These are phyloP conservation scores for Paxillus involutus DNA, from an alignment of 768 basidiomycete genomes.

Conservation along the genomic window DNA sequence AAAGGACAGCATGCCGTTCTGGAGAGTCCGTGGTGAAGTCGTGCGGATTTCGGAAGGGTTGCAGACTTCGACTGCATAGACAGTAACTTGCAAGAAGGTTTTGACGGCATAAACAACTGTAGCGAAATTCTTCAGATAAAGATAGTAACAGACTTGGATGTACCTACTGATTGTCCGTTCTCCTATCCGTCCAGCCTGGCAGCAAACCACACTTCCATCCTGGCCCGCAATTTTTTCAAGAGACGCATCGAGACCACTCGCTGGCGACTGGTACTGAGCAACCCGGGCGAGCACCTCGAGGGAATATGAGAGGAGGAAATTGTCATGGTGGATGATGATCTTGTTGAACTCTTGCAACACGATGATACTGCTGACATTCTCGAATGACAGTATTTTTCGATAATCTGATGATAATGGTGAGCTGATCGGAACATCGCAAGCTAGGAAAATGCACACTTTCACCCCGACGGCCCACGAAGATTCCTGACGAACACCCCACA, in stretches of 20 bases:
- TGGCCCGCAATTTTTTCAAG: conserved; percentile 58
- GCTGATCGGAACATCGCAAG: not conserved
- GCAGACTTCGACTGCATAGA: conserved; percentile 62
- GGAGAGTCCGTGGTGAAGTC: conserved; percentile 35
- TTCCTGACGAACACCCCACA: conserved; percentile 64
- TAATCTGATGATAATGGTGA: conserved; percentile 44
- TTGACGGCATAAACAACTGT: conserved; percentile 69
- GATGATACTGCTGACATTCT: conserved; percentile 52
- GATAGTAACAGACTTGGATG: not conserved
- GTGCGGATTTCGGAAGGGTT: conserved; percentile 36
- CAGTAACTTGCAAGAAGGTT: conserved; percentile 57
- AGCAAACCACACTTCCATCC: conserved; percentile 61
- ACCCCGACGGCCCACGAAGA: conserved; percentile 62
- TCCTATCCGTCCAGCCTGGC: conserved; percentile 52
- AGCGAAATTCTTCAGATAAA: conserved; percentile 7
- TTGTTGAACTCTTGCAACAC: conserved; percentile 64
- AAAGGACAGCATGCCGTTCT: conserved; percentile 43
- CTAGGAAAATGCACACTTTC: conserved; percentile 42
- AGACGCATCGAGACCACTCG: conserved; percentile 51
- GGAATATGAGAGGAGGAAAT: conserved; percentile 61
- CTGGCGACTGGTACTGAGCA: conserved; percentile 46
- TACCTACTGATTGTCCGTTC: conserved; percentile 57
- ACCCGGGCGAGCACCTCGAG: conserved; percentile 68
- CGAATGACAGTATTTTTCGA: conserved; percentile 51
- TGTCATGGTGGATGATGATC: conserved; percentile 64